These are phyloP conservation scores for Escallonia herrerae DNA, from an alignment of 129 eudicot species.

Conservation along the genomic window DNA sequence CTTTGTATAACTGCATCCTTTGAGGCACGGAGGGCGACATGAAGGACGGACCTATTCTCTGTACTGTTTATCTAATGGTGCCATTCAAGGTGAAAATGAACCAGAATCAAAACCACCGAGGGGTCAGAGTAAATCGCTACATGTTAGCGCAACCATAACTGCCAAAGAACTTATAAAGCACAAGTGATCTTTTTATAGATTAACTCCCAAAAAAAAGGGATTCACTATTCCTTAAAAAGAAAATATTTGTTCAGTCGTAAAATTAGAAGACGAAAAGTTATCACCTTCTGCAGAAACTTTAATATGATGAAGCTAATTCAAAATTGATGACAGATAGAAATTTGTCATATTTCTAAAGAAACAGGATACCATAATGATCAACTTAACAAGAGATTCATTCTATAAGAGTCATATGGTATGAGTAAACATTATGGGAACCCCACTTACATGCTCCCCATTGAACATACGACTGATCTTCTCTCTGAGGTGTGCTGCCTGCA, in stretches of 20 bases:
- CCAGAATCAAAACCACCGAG: not conserved
- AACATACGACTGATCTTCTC: constrained; percentile 76
- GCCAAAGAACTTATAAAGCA: no score
- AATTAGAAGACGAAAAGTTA: not conserved
- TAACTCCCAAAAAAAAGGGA: not conserved
- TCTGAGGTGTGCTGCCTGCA: constrained; percentile 76
- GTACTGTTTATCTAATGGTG: constrained; percentile 80
- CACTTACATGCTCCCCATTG: constrained; percentile 84
- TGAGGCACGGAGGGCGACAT: constrained; percentile 94
- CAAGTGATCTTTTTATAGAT: not conserved
- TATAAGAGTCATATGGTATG: not conserved
- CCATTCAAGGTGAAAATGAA: constrained; percentile 1
- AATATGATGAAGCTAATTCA: no score
- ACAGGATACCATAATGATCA: not conserved
- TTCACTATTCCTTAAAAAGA: not conserved
- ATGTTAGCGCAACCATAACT: not conserved
- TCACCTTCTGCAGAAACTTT: not conserved
- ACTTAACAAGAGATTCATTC: not conserved
- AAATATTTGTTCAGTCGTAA: not conserved
- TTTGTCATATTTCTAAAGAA: not conserved
- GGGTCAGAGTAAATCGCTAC: not conserved
- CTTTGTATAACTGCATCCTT: constrained; percentile 67
- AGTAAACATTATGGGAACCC: not conserved
- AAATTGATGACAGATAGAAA: no score
- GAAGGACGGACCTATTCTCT: constrained; percentile 90